Evolutionary conservation across 192 early-diverging fungal species (phyloP).

Genomic region (Backusella australiensis): DNA sequence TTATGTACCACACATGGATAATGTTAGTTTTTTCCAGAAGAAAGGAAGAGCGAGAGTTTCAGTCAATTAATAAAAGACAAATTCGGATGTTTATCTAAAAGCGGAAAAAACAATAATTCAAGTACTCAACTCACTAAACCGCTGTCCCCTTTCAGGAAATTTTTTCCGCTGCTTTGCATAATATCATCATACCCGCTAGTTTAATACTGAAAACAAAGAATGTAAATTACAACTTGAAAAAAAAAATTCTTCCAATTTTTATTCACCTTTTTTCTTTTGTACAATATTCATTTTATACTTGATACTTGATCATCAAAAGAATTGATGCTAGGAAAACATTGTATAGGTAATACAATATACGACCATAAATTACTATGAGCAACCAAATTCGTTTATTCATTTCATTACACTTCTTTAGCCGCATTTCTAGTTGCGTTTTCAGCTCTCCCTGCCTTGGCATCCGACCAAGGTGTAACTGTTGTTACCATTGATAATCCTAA

Average conservation of each 20-base stretch:
- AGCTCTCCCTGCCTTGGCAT: not conserved
- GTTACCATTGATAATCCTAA: not conserved
- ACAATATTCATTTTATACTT: not conserved
- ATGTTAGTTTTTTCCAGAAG: not conserved
- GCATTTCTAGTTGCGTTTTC: not conserved
- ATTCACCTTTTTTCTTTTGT: not conserved
- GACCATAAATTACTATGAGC: not conserved
- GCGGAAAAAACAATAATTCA: not conserved
- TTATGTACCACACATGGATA: not conserved
- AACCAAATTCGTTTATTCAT: not conserved
- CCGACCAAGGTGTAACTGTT: not conserved
- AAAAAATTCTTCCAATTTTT: not conserved
- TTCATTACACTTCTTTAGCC: not conserved
- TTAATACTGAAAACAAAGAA: constrained; percentile 9
- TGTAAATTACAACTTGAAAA: constrained; percentile 3
- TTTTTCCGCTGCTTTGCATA: not conserved
- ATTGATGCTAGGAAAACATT: not conserved
- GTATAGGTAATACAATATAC: not conserved
- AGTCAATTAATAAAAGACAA: not conserved
- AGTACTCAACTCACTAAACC: not conserved
- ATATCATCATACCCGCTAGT: not conserved
- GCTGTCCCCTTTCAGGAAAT: not conserved
- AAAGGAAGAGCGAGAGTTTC: not conserved
- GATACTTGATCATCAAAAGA: not conserved
- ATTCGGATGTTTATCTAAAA: not conserved